Conservation (phyloP, 805 yeast species). For the Blastobotrys attinorum region DNA sequence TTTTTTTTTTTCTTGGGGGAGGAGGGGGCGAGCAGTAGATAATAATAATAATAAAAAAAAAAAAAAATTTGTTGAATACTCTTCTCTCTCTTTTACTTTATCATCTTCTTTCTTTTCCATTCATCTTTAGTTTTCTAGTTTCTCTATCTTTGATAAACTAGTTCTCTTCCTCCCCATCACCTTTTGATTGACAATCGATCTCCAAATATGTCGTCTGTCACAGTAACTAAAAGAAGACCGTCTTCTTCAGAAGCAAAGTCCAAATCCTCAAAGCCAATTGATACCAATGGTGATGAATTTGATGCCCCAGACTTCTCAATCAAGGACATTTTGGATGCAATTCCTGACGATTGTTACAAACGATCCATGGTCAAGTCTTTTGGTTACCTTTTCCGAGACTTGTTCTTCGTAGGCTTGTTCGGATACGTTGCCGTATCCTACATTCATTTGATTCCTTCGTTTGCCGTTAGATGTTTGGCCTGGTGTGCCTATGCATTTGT, state of each 20-base stretch:
- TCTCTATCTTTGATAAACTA: not conserved
- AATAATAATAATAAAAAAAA: no score
- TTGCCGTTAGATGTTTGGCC: conserved; percentile 40
- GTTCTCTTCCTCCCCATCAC: not conserved
- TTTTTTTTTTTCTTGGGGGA: no score
- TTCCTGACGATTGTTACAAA: conserved; percentile 69
- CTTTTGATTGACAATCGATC: not conserved
- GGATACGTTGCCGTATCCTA: conserved; percentile 47
- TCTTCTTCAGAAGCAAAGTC: conserved; percentile 3
- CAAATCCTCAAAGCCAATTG: conserved; percentile 25
- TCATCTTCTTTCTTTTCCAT: conserved; percentile 4
- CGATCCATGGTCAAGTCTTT: conserved; percentile 48
- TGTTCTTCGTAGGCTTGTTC: conserved; percentile 35
- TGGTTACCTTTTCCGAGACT: conserved; percentile 62
- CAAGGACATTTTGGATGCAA: conserved; percentile 63
- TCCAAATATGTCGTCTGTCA: conserved; percentile 14
- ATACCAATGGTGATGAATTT: conserved; percentile 58
- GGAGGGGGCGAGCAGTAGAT: no score
- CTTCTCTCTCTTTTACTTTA: conserved; percentile 1
- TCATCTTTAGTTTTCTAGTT: not conserved
- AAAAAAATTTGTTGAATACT: no score
- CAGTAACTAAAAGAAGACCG: conserved; percentile 15
- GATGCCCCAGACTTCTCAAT: conserved; percentile 69
- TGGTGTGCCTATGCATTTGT: conserved; percentile 51
- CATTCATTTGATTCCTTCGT: conserved; percentile 43